Percentiles rank a stretch among this genome's conserved stretches.
phyloP scores from a whole-genome alignment of 169 alveolate species.

The Toxoplasma gondii region DNA sequence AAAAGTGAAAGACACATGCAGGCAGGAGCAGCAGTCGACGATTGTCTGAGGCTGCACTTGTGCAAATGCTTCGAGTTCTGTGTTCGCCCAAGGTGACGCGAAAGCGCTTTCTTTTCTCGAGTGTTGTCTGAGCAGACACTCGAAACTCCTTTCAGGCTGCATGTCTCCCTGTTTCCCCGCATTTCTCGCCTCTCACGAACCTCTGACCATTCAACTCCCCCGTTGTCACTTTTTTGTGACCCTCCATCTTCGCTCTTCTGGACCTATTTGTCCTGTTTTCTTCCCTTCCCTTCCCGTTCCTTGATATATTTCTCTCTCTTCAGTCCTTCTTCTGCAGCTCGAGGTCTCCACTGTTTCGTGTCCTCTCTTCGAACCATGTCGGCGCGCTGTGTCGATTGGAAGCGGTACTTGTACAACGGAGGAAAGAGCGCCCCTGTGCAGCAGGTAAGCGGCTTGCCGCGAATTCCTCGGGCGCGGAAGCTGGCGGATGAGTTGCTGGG shows the following conservation, averaged over 20 bases:
- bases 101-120: too few relatives aligned
- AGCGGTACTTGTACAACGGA: background rate
- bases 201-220: too few relatives aligned
- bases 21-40: too few relatives aligned
- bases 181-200: background rate
- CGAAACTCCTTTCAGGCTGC: background rate
- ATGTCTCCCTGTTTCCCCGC: background rate
- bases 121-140: too few relatives aligned
- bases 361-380: background rate
- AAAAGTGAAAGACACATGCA: too few relatives aligned
- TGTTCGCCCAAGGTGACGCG: too few relatives aligned
- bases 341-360: background rate
- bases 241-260: too few relatives aligned
- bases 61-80: too few relatives aligned
- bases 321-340: background rate
- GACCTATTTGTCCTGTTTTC: background rate
- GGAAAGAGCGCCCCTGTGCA: background rate
- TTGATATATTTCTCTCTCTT: background rate
- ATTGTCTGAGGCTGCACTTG: too few relatives aligned
- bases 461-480: conserved; percentile 30
- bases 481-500: conserved; percentile 24
- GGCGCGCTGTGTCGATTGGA: conserved; percentile 26
- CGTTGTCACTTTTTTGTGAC: too few relatives aligned
- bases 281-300: background rate
- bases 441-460: conserved; percentile 26